phyloP scores from a whole-genome alignment of 2,329 filamentous ascomycete species.

The Neophaeococcomyces aloes region DNA sequence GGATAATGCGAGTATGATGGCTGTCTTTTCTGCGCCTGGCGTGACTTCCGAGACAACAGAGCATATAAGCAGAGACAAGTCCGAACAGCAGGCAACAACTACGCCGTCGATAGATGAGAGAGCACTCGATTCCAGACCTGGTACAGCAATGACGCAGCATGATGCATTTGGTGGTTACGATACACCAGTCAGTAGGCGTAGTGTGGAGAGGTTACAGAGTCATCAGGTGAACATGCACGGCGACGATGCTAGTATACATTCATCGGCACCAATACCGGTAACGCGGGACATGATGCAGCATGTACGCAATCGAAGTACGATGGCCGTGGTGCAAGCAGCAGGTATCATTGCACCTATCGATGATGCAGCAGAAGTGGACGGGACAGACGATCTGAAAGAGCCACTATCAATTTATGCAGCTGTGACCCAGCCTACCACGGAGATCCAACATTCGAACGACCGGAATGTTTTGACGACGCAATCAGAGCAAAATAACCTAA shows the following conservation, averaged over 20 bases:
- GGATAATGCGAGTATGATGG: conserved; percentile 18
- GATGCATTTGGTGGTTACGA: conserved; percentile 13
- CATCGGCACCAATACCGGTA: conserved; percentile 1
- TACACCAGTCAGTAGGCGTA: conserved; percentile 17
- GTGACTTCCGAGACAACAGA: conserved; percentile 3
- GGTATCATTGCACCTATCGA: conserved; percentile 12
- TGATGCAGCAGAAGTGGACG: too few species aligned
- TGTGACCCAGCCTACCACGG: too few species aligned
- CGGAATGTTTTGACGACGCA: too few species aligned
- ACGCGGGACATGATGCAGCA: conserved; percentile 5
- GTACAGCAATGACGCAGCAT: not conserved
- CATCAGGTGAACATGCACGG: conserved; percentile 1
- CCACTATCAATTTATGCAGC: too few species aligned
- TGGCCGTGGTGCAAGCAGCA: conserved; percentile 16
- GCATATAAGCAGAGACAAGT: not conserved
- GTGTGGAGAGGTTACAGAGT: conserved; percentile 18
- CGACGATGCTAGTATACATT: conserved; percentile 2
- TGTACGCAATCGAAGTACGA: conserved; percentile 18
- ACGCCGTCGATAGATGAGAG: not conserved
- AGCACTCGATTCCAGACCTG: not conserved
- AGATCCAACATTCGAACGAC: too few species aligned
- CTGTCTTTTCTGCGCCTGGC: conserved; percentile 19
- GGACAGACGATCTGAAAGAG: too few species aligned
- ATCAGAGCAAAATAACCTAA: too few species aligned
- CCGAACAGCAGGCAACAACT: not conserved